Evolutionary conservation across 2,329 filamentous ascomycete genomes (phyloP).

Genomic region (Neocucurbitaria cava): DNA sequence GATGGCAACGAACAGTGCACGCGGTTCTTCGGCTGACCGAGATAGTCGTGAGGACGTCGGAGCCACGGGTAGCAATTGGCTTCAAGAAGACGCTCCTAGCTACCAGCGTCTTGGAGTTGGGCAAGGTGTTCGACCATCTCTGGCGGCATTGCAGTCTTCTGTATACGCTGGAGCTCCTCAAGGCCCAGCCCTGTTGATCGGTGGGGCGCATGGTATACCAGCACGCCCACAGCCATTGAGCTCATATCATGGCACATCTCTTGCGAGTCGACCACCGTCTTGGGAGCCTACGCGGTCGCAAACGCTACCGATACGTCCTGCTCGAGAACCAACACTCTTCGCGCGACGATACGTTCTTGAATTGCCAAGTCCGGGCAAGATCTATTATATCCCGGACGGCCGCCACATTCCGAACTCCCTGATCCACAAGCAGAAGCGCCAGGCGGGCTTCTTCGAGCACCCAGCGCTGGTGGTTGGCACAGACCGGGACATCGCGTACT

Average conservation of each 20-base stretch:
- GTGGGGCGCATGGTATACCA: background rate
- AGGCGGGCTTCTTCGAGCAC: constrained; percentile 28
- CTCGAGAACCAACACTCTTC: background rate
- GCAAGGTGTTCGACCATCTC: background rate
- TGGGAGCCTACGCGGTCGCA: background rate
- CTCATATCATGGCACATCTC: background rate
- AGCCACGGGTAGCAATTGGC: background rate
- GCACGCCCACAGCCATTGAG: background rate
- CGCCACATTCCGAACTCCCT: constrained; percentile 11
- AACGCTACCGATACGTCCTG: background rate
- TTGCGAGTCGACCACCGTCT: background rate
- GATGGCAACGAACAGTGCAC: background rate
- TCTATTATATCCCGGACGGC: constrained; percentile 21
- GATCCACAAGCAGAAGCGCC: constrained; percentile 20
- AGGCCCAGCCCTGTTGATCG: background rate
- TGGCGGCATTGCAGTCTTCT: background rate
- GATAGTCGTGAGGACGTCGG: background rate
- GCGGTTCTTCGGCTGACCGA: background rate
- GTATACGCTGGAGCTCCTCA: too few relatives aligned
- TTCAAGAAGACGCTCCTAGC: background rate
- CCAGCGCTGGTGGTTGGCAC: constrained; percentile 19
- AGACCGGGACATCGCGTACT: constrained; percentile 11
- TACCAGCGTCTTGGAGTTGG: background rate
- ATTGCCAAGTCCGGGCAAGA: constrained; percentile 1
- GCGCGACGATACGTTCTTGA: background rate